Percentiles rank a stretch among this genome's conserved stretches.
phyloP scores from a whole-genome alignment of 345 rosid species.

The Rhizophora mangle region DNA sequence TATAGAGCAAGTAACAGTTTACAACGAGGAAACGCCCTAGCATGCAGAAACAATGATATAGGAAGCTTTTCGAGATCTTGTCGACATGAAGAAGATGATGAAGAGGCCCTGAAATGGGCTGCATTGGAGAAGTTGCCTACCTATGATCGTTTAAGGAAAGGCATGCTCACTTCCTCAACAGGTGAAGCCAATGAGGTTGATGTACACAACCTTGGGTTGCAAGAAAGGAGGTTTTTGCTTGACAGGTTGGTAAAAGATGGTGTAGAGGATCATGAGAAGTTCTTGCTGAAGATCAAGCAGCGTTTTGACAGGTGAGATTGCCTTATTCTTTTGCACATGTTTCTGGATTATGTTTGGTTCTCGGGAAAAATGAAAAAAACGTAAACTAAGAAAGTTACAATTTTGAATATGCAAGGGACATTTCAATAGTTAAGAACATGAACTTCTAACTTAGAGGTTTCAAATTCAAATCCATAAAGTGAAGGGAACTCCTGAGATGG shows the following conservation, averaged over 20 bases:
- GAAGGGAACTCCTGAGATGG: no score
- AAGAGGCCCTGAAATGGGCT: constrained; percentile 22
- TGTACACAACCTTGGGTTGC: constrained; percentile 25
- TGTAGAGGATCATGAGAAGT: constrained; percentile 44
- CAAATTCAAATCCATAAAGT: no score
- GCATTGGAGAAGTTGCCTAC: constrained; percentile 16
- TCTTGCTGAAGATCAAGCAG: constrained; percentile 34
- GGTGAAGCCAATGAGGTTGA: constrained; percentile 18
- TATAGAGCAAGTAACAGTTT: not conserved
- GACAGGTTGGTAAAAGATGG: constrained; percentile 35
- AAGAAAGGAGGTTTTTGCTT: constrained; percentile 34
- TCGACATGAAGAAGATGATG: constrained; percentile 12
- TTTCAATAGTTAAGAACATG: no score
- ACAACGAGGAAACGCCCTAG: constrained; percentile 1
- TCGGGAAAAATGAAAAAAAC: no score
- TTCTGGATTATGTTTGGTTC: no score
- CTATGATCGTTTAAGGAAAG: constrained; percentile 14
- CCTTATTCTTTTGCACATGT: no score
- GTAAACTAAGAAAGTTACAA: no score
- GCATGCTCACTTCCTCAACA: constrained; percentile 4
- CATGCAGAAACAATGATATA: not conserved
- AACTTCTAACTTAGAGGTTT: no score
- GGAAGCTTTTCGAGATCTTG: constrained; percentile 5
- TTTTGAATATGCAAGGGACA: no score
- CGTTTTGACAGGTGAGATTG: constrained; percentile 28